Conservation (phyloP, 208 protist species). For the Vickermania spadyakhi region DNA sequence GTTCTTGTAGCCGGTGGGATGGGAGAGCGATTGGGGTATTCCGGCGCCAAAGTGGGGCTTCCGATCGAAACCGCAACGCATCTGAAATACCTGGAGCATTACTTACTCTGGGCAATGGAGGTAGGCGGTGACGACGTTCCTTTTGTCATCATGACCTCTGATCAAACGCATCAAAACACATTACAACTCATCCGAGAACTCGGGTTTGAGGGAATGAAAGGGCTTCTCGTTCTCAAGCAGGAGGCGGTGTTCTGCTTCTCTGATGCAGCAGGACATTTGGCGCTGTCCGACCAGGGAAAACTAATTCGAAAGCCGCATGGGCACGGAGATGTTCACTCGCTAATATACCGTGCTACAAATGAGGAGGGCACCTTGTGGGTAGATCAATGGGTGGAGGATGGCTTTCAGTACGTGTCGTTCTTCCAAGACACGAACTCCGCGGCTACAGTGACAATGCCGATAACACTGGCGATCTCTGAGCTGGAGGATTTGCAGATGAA, state of each 20-base stretch:
- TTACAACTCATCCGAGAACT: conserved; percentile 49
- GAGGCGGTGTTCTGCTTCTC: conserved; percentile 82
- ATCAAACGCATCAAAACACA: conserved; percentile 86
- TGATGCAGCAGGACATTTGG: conserved; percentile 66
- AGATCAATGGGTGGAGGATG: conserved; percentile 34
- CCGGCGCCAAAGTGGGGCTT: conserved; percentile 83
- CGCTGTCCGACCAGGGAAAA: conserved; percentile 25
- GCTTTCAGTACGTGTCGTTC: conserved; percentile 76
- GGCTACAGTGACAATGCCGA: conserved; percentile 53
- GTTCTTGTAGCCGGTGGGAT: conserved; percentile 89
- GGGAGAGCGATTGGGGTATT: conserved; percentile 89
- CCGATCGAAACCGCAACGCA: conserved; percentile 80
- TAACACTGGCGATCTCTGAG: conserved; percentile 73
- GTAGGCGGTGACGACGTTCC: conserved; percentile 33
- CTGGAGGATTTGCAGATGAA: conserved; percentile 70
- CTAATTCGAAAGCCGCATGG: conserved; percentile 89
- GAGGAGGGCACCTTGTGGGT: conserved; percentile 16
- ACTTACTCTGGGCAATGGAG: conserved; percentile 41
- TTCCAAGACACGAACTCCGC: conserved; percentile 93
- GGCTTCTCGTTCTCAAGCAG: conserved; percentile 83
- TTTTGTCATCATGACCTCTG: conserved; percentile 93
- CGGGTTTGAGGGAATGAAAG: conserved; percentile 27
- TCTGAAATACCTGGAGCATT: conserved; percentile 76
- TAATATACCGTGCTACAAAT: conserved; percentile 50
- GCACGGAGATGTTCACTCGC: conserved; percentile 91